Conservation (phyloP, 1,139 yeast species). For the Candida frijolesensis region DNA sequence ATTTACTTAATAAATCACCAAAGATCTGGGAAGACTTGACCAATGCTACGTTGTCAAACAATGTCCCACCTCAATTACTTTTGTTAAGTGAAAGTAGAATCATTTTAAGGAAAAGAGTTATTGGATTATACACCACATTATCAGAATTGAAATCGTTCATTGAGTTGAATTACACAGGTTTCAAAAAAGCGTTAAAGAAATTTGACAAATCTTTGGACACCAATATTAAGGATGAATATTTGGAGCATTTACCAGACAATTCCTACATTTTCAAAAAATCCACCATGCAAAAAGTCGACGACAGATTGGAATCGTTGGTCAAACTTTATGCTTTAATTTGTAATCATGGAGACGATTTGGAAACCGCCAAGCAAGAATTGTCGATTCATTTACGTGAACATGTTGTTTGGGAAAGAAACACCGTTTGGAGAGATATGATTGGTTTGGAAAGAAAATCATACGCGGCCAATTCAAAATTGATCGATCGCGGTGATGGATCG, state of each 20-base stretch:
- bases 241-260: slow-evolving; percentile 31
- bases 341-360: slow-evolving; percentile 43
- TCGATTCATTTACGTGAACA: slow-evolving; percentile 68
- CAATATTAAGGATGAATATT: slow-evolving; percentile 39
- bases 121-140: slow-evolving; percentile 58
- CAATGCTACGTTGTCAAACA: slow-evolving; percentile 19
- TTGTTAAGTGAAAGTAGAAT: slow-evolving; percentile 49
- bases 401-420: slow-evolving; percentile 75
- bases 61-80: slow-evolving; percentile 43
- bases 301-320: slow-evolving; percentile 37
- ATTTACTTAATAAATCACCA: slow-evolving; percentile 38
- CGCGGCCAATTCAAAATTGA: slow-evolving; percentile 37
- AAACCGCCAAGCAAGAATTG: slow-evolving; percentile 49
- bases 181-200: slow-evolving; percentile 67
- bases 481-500: slow-evolving; percentile 17
- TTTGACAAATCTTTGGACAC: slow-evolving; percentile 64
- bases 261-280: slow-evolving; percentile 37
- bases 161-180: slow-evolving; percentile 69
- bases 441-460: slow-evolving; percentile 72
- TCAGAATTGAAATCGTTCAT: slow-evolving; percentile 68
- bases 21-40: slow-evolving; percentile 36
- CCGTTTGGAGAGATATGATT: slow-evolving; percentile 81
- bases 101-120: slow-evolving; percentile 56
- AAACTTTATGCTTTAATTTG: slow-evolving; percentile 46
- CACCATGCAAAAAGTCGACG: slow-evolving; percentile 50